Conservation (phyloP, 495 filamentous ascomycete genomes). For the Glutinoglossum americanum region DNA sequence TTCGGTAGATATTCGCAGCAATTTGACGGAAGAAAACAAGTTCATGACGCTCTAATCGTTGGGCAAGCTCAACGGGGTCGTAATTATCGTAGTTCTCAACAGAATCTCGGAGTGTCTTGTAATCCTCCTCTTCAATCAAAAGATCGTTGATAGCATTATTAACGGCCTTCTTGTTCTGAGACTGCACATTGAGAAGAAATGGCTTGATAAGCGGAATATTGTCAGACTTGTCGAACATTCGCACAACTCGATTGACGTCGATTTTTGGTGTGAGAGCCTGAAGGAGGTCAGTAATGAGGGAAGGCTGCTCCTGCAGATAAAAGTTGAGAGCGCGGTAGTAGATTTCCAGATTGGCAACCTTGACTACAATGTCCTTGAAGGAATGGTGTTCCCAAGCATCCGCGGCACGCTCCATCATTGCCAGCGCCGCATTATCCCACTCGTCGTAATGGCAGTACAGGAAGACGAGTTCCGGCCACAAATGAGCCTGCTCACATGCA, state of each 20-base stretch:
- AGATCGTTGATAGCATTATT: conserved; percentile 98
- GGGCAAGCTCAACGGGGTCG: conserved; percentile 84
- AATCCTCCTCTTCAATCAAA: conserved; percentile 95
- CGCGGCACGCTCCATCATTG: conserved; percentile 97
- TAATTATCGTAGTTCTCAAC: conserved; percentile 99
- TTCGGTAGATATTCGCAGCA: conserved; percentile 93
- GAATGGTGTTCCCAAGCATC: conserved; percentile 99
- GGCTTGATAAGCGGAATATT: conserved; percentile 98
- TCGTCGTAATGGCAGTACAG: conserved; percentile 98
- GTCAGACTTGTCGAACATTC: conserved; percentile 95
- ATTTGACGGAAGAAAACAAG: conserved; percentile 99
- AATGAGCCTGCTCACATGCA: conserved; percentile 80
- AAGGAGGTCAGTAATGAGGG: conserved; percentile 84
- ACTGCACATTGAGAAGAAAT: conserved; percentile 90
- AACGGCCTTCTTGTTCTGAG: conserved; percentile 92
- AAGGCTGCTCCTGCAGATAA: conserved; percentile 91
- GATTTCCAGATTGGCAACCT: conserved; percentile 96
- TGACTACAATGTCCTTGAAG: conserved; percentile 97
- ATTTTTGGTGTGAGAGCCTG: conserved; percentile 80
- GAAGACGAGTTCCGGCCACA: conserved; percentile 98
- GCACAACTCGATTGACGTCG: conserved; percentile 94
- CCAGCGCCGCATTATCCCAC: conserved; percentile 93
- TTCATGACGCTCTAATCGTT: conserved; percentile 86
- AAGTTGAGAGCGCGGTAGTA: conserved; percentile 97
- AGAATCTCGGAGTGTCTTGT: conserved; percentile 95